phyloP scores from a whole-genome alignment of 176 grass and related monocot genomes.

The Hordeum marinum region DNA sequence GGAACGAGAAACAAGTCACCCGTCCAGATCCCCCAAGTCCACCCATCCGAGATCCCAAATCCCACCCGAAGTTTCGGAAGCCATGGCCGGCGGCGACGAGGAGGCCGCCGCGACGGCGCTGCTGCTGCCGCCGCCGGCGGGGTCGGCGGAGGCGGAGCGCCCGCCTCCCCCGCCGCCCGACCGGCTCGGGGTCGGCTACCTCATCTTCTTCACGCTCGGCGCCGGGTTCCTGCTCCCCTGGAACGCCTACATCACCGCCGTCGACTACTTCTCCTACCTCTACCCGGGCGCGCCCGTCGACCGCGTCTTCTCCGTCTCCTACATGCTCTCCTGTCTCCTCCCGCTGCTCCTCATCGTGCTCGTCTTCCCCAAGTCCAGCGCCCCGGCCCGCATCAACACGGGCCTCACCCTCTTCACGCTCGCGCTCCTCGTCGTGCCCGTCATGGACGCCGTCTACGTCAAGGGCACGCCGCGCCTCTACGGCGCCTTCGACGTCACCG shows the following conservation, averaged over 20 bases:
- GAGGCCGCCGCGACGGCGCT: constrained; percentile 10
- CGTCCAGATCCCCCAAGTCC: neutral
- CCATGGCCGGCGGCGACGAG: constrained; percentile 46
- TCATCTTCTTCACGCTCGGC: constrained; percentile 83
- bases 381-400: constrained; percentile 61
- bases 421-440: constrained; percentile 63
- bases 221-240: constrained; percentile 83
- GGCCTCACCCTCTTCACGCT: constrained; percentile 66
- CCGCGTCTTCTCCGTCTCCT: constrained; percentile 83
- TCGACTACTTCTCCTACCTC: constrained; percentile 97
- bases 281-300: constrained; percentile 71
- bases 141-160: neutral
- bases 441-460: constrained; percentile 77
- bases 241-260: constrained; percentile 99
- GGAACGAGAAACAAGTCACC: neutral
- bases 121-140: constrained; percentile 27
- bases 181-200: constrained; percentile 51
- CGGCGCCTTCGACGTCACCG: constrained; percentile 62
- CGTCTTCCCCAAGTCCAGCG: constrained; percentile 64
- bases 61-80: too few species aligned
- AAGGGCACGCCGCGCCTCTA: constrained; percentile 55
- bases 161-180: constrained; percentile 31
- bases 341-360: constrained; percentile 67
- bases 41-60: neutral
- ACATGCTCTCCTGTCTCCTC: constrained; percentile 69